Base-by-base conservation (phyloP, 345 rosid species). In the Lumnitzera littorea region DNA sequence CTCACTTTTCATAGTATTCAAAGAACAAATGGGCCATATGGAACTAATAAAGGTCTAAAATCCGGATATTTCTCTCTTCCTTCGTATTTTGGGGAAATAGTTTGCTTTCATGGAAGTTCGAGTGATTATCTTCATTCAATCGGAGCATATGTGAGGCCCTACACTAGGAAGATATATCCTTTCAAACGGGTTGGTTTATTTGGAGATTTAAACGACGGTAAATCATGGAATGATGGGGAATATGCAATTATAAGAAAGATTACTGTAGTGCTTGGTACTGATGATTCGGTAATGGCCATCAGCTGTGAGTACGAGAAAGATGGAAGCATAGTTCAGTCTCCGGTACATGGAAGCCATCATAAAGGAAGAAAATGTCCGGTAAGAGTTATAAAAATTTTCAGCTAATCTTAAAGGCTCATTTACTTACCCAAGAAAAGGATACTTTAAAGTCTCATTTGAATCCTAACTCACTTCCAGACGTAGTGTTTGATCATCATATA, bases 131-230 rank as follows among this genome's bases (percentile, higher is more conserved):
- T 61, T 2, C 1, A 51, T 20, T 31, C 64, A 14, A 61, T 61
- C 0, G 64, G 64, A 20, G 64, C 56, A 23, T 50, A 53, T 13
- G 4, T 53, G 10, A 56, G 23, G 57, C 24, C 46, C 13, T 52
- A 20, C 50, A 52, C 65, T 12, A 51, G 27, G 25, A 62, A 51
- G 27, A 48, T 24, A 13, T 61, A 61, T 51, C 57, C 57, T 11
- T 52, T 52, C 57, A 62, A 62, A 20, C 52, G 50, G 12, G 50
- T 62, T 20, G 65, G 57, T 15, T 62, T 43, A 52, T 52, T 62
- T 23, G 65, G 56, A 9, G 57, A 20, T 6, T n/a, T 15, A 20
- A 20, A 20, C 20, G 36, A 3, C 2, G 57, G 16, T 29, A 15
- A 41, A 0, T 6, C 14, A 15, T 62, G 65, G 65, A 50, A 62